These are phyloP conservation scores for Geotrichum candidum DNA, from an alignment of 1,139 yeast species.

Conservation along the genomic window DNA sequence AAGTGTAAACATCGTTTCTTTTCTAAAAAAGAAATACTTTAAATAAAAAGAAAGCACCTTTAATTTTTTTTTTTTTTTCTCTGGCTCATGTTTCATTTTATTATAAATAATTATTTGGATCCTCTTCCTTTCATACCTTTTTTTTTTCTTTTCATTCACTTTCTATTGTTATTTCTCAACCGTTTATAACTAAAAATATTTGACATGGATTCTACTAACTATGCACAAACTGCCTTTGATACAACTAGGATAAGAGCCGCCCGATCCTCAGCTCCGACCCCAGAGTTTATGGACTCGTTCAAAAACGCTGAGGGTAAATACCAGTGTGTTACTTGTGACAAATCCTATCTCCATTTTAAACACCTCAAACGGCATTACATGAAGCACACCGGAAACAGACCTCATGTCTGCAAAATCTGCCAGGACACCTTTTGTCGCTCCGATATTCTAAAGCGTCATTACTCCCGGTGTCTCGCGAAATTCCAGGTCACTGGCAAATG, in stretches of 20 bases:
- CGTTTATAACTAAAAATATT: not conserved
- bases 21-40: not conserved
- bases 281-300: conserved; percentile 16
- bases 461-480: conserved; percentile 24
- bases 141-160: not conserved
- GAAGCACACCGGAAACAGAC: conserved; percentile 20
- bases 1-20: not conserved
- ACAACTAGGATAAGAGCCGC: not conserved
- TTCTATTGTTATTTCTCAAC: not conserved
- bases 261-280: conserved; percentile 6
- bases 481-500: conserved; percentile 22
- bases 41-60: not conserved
- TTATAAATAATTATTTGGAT: not conserved
- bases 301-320: conserved; percentile 23
- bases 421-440: conserved; percentile 20
- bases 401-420: conserved; percentile 19
- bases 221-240: not conserved
- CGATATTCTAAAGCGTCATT: conserved; percentile 20
- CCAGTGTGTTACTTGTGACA: conserved; percentile 21
- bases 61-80: not conserved
- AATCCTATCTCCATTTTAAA: conserved; percentile 18
- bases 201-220: not conserved
- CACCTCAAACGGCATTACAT: conserved; percentile 19
- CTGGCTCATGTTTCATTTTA: not conserved
- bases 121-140: not conserved